Evolutionary conservation across 78 protist species (phyloP), one percentile per base, ranked within the genome.

Genomic region (Speleostelium caveatum): DNA sequence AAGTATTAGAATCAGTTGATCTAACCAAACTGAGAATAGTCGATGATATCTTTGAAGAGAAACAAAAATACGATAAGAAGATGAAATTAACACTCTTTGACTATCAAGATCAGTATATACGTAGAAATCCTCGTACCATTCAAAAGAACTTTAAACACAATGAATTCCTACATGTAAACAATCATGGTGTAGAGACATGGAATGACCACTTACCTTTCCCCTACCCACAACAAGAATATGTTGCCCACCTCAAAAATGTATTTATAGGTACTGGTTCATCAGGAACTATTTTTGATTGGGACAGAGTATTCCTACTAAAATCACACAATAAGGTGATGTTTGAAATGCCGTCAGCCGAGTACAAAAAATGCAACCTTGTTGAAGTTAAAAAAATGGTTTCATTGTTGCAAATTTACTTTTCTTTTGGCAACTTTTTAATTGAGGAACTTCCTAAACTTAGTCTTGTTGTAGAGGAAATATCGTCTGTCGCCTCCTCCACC

Each of bases 231-330:
- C 89, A 80, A 68, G 89, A 80, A 33, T 80, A 80, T 49, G 22
- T 80, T 0, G 89, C 77, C 10, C 56, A 80, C n/a, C 30, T 80
- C 8, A 61, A 53, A 7, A 28, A 80, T 58, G 89, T 62, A 65
- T 80, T 80, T 30, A 32, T 80, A 12, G 63, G 73, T 30, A 19
- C 63, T 41, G 89, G 89, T 22, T 67, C 39, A 2, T 56, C 72
- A 19, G 89, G 76, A 14, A 68, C 69, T 33, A 24, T 80, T 36
- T 80, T 80, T 19, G 89, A 80, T 58, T 80, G 77, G 75, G 89
- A 80, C 19, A 41, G 89, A 38, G 33, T 56, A 41, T 80, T 80
- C 14, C 28, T 59, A 0, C 32, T 80, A 14, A 33, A 56, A 3
- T 14, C 51, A 22, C 10, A 24, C 14, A 56, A 58, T 16, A 33